phyloP scores from a whole-genome alignment of 345 rosid species.

The Erucastrum elatum region DNA sequence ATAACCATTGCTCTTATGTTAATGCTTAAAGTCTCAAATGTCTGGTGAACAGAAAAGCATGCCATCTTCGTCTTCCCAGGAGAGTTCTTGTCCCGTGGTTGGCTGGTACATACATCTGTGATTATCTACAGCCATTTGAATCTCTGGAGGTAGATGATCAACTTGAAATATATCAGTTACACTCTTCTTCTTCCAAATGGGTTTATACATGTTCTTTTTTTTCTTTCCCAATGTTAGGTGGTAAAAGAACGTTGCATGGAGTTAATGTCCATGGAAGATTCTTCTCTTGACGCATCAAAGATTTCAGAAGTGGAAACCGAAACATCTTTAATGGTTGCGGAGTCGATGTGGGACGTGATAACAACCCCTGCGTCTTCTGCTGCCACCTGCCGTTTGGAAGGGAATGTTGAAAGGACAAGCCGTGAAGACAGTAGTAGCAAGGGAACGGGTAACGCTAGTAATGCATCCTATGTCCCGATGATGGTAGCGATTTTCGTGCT shows the following conservation, averaged over 20 bases:
- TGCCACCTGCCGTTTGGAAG: constrained; percentile 33
- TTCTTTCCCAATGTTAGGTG: constrained; percentile 41
- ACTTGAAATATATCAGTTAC: background rate
- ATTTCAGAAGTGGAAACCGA: constrained; percentile 66
- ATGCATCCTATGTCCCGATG: constrained; percentile 27
- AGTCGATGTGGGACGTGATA: constrained; percentile 71
- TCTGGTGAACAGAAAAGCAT: constrained; percentile 56
- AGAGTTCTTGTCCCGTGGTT: constrained; percentile 90
- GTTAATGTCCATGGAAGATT: constrained; percentile 70
- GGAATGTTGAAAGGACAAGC: constrained; percentile 21
- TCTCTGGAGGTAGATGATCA: constrained; percentile 60
- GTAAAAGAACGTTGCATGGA: constrained; percentile 81
- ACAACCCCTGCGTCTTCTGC: constrained; percentile 39
- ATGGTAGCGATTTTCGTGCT: constrained; percentile 55
- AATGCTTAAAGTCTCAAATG: constrained; percentile 3
- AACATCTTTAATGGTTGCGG: constrained; percentile 40
- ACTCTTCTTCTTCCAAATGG: background rate
- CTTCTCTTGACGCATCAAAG: constrained; percentile 47
- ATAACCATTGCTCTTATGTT: background rate
- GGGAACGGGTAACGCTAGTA: background rate
- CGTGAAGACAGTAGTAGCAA: constrained; percentile 16
- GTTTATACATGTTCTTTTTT: background rate
- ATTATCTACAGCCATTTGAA: constrained; percentile 78
- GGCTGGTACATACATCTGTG: constrained; percentile 59
- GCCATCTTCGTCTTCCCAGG: constrained; percentile 61